A percentile compares a stretch with the other conserved stretches of the same genome.
Conservation (phyloP, 2,329 filamentous ascomycete genomes). For the Botryotinia convoluta region DNA sequence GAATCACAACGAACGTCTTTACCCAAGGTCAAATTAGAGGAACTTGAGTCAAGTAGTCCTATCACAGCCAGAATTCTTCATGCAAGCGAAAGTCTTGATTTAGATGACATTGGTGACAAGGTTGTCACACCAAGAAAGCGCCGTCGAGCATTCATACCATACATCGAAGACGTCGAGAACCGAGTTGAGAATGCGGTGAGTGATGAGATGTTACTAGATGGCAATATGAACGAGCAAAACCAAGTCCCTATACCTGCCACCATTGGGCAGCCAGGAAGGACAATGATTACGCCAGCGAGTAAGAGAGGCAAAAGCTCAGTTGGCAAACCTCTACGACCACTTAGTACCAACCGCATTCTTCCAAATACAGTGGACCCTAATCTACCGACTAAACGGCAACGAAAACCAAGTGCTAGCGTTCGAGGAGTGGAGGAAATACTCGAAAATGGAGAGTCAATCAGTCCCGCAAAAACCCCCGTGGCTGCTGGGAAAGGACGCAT, state of each 20-base stretch:
- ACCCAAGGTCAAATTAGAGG: conserved; percentile 34
- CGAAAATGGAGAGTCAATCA: conserved; percentile 31
- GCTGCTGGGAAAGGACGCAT: neutral
- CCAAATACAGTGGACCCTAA: conserved; percentile 27
- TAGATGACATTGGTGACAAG: conserved; percentile 40
- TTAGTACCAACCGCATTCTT: conserved; percentile 35
- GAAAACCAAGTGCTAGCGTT: conserved; percentile 21
- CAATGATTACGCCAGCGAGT: conserved; percentile 18
- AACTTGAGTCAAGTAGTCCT: conserved; percentile 33
- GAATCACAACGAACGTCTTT: conserved; percentile 12
- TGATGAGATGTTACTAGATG: conserved; percentile 10
- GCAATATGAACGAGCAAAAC: conserved; percentile 7
- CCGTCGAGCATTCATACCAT: conserved; percentile 19
- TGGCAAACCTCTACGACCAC: conserved; percentile 29
- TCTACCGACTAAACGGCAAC: conserved; percentile 25
- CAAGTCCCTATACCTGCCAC: neutral
- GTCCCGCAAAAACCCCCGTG: neutral
- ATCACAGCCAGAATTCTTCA: conserved; percentile 24
- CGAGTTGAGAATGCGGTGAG: neutral
- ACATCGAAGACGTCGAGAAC: neutral
- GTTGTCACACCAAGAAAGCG: conserved; percentile 39
- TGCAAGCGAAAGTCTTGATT: conserved; percentile 37
- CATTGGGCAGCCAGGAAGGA: neutral
- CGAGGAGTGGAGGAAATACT: conserved; percentile 25
- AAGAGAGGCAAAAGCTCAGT: conserved; percentile 4